phyloP scores from a whole-genome alignment of 306 rosid species.

The Echinosophora koreensis region DNA sequence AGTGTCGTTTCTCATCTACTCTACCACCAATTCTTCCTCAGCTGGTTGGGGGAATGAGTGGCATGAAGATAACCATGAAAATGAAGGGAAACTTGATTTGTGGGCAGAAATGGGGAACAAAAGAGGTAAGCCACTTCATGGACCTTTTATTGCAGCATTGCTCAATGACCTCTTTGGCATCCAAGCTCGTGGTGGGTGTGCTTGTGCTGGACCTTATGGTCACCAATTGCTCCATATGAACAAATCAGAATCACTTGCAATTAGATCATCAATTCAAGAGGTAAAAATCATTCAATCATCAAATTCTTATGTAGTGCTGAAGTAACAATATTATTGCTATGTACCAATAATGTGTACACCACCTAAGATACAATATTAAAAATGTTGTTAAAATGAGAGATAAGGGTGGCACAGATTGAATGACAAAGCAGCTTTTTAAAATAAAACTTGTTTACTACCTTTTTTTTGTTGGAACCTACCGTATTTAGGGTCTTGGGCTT shows the following conservation, averaged over 20 bases:
- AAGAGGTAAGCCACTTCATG: constrained; percentile 80
- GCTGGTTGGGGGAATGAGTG: neutral
- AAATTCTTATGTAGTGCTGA: neutral
- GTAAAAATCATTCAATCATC: constrained; percentile 41
- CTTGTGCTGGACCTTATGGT: constrained; percentile 94
- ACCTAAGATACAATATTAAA: too few species aligned
- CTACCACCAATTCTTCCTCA: constrained; percentile 54
- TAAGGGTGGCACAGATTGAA: too few species aligned
- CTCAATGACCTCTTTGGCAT: constrained; percentile 88
- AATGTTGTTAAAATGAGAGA: too few species aligned
- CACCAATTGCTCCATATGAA: constrained; percentile 71
- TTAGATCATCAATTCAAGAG: constrained; percentile 72
- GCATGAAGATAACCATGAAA: neutral
- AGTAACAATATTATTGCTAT: neutral
- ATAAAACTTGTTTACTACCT: neutral
- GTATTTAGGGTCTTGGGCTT: too few species aligned
- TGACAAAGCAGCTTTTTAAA: neutral
- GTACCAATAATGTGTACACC: neutral
- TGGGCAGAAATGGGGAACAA: constrained; percentile 69
- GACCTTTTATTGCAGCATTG: constrained; percentile 75
- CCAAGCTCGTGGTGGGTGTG: constrained; percentile 91
- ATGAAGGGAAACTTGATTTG: constrained; percentile 50
- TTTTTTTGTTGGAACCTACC: neutral
- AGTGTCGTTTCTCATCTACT: constrained; percentile 71
- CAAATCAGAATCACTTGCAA: constrained; percentile 56